These are phyloP conservation scores for Colletotrichum tabaci DNA, from an alignment of 2,329 filamentous ascomycete species.

Conservation along the genomic window DNA sequence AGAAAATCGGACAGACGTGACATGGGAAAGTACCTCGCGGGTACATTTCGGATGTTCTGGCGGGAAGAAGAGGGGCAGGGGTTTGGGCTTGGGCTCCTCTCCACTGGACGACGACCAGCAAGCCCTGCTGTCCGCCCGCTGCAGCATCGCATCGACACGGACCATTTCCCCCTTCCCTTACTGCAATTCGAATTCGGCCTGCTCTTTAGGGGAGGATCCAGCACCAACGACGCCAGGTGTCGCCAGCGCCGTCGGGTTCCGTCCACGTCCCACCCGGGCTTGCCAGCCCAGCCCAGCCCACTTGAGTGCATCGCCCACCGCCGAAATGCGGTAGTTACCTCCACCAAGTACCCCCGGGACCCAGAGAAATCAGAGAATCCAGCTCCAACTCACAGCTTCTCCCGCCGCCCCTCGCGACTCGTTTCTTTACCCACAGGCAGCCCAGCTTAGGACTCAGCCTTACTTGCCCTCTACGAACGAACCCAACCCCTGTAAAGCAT, in stretches of 20 bases:
- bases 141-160: conserved; percentile 31
- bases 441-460: conserved; percentile 31
- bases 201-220: conserved; percentile 3
- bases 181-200: background rate
- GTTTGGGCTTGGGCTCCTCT: background rate
- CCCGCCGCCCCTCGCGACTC: conserved; percentile 29
- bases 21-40: background rate
- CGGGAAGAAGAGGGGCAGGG: background rate
- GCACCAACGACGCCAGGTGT: conserved; percentile 6
- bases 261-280: conserved; percentile 1
- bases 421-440: background rate
- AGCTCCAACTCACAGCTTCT: conserved; percentile 21
- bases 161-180: conserved; percentile 22
- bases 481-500: conserved; percentile 12
- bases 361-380: background rate
- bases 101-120: background rate
- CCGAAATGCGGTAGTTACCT: conserved; percentile 10
- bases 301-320: conserved; percentile 41
- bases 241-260: conserved; percentile 6
- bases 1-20: background rate
- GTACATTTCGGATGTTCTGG: background rate
- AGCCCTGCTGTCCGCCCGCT: background rate
- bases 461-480: conserved; percentile 36
- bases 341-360: background rate
- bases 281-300: conserved; percentile 29